phyloP scores from a whole-genome alignment of 805 yeast genomes.

The Yarrowia alimentaria region DNA sequence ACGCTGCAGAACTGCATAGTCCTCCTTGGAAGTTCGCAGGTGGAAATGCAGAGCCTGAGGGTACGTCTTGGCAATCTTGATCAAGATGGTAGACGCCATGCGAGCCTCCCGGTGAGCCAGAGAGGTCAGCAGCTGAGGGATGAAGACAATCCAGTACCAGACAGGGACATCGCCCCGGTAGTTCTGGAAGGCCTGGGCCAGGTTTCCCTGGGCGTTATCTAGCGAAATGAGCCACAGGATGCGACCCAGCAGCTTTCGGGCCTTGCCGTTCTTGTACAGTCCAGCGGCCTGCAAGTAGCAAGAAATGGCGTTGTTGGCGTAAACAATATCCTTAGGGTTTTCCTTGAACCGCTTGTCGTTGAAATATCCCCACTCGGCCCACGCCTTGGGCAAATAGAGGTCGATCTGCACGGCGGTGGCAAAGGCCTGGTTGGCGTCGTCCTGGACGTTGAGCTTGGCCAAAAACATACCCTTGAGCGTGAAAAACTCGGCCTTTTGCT shows the following conservation, averaged over 20 bases:
- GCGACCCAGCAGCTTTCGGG: conserved; percentile 82
- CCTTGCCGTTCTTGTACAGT: conserved; percentile 85
- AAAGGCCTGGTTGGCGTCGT: conserved; percentile 96
- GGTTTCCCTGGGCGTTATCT: conserved; percentile 78
- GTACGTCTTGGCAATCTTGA: conserved; percentile 90
- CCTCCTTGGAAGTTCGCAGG: conserved; percentile 91
- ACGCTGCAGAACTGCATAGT: conserved; percentile 79
- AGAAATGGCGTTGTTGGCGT: conserved; percentile 90
- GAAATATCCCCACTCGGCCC: conserved; percentile 99
- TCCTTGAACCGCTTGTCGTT: conserved; percentile 86
- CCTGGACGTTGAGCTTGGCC: conserved; percentile 83
- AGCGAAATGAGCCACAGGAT: conserved; percentile 90
- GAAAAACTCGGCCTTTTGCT: conserved; percentile 97
- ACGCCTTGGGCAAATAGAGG: conserved; percentile 89
- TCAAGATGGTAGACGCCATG: conserved; percentile 80
- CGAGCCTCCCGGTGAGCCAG: conserved; percentile 89
- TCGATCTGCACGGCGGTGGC: conserved; percentile 98
- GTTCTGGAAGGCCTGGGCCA: conserved; percentile 83
- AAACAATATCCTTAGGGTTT: conserved; percentile 71
- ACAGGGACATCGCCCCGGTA: conserved; percentile 96
- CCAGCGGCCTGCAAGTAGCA: conserved; percentile 98
- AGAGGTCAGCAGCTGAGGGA: conserved; percentile 89
- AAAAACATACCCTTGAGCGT: conserved; percentile 97
- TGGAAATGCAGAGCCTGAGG: conserved; percentile 98
- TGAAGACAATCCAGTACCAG: conserved; percentile 98